phyloP scores from a whole-genome alignment of 768 basidiomycete genomes.

The Leucocoprinus sp. region DNA sequence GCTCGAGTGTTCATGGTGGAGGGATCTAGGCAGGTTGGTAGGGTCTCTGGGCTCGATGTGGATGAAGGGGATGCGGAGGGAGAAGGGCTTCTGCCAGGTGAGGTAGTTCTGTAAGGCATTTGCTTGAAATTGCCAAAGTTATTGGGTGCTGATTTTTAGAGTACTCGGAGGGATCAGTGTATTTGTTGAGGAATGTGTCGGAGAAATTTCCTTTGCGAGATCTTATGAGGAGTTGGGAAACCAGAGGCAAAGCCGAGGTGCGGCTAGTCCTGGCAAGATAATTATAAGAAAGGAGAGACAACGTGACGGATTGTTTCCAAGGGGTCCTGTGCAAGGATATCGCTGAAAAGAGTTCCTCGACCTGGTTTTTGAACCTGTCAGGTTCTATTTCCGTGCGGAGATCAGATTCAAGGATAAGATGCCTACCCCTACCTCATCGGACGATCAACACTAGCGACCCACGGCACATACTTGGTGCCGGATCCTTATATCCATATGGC shows the following conservation, averaged over 20 bases:
- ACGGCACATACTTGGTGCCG: conserved; percentile 28
- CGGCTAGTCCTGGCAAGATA: conserved; percentile 26
- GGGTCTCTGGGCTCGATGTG: conserved; percentile 40
- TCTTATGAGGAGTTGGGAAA: conserved; percentile 28
- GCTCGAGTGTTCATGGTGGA: conserved; percentile 26
- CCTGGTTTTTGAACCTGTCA: conserved; percentile 16
- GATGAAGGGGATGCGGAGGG: conserved; percentile 38
- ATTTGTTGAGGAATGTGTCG: conserved; percentile 26
- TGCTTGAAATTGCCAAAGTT: conserved; percentile 11
- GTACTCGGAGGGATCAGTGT: conserved; percentile 18
- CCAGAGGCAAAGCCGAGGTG: conserved; percentile 22
- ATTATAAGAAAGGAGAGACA: conserved; percentile 26
- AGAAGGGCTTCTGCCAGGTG: conserved; percentile 41
- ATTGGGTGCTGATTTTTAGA: conserved; percentile 13
- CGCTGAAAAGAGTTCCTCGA: conserved; percentile 22
- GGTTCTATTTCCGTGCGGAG: conserved; percentile 18
- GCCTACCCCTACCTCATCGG: conserved; percentile 31
- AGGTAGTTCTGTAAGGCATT: conserved; percentile 48
- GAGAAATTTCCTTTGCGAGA: conserved; percentile 29
- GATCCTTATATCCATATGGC: conserved; percentile 16
- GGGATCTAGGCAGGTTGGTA: conserved; percentile 25
- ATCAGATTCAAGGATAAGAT: conserved; percentile 17
- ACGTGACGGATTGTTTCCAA: conserved; percentile 42
- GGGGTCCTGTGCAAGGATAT: conserved; percentile 27
- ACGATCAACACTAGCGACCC: conserved; percentile 27